Percentiles rank a stretch among this genome's conserved stretches.
phyloP scores from a whole-genome alignment of 2,329 filamentous ascomycete genomes.

The Trematosphaeria pertusa region DNA sequence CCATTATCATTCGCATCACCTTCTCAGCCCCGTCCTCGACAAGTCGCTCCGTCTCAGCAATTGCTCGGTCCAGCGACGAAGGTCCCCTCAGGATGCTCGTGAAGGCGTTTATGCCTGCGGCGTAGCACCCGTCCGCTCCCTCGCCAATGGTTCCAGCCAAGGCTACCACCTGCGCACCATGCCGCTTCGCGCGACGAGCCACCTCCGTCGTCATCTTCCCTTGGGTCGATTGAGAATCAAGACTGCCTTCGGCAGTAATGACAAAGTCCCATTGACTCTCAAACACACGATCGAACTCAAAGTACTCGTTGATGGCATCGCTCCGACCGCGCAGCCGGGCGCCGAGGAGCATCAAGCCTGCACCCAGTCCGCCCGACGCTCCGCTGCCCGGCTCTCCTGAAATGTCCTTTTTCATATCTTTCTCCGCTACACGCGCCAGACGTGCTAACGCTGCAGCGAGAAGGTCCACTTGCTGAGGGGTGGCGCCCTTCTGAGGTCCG shows the following conservation, averaged over 20 bases:
- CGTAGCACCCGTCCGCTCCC: constrained; percentile 36
- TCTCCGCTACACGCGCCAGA: constrained; percentile 47
- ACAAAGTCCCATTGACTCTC: constrained; percentile 57
- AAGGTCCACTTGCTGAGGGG: too few relatives aligned
- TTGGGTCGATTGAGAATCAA: constrained; percentile 59
- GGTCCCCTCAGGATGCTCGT: constrained; percentile 47
- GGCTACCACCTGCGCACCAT: constrained; percentile 56
- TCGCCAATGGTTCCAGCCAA: constrained; percentile 39
- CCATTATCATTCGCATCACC: too few relatives aligned
- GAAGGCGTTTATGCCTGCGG: constrained; percentile 44
- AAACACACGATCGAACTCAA: constrained; percentile 56
- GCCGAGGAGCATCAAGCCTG: constrained; percentile 58
- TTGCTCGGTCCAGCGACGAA: too few relatives aligned
- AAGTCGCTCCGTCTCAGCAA: too few relatives aligned
- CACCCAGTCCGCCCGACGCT: constrained; percentile 61
- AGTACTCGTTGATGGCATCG: constrained; percentile 60
- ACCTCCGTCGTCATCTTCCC: constrained; percentile 64
- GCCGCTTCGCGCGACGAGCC: constrained; percentile 55
- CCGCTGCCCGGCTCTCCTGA: constrained; percentile 55
- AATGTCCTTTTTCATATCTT: constrained; percentile 46
- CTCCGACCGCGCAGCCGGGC: constrained; percentile 56
- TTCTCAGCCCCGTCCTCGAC: too few relatives aligned
- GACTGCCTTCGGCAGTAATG: constrained; percentile 61
- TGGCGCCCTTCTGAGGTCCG: too few relatives aligned
- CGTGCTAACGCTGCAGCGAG: too few relatives aligned